Conservation (phyloP, 371 early-diverging fungal species). For the Mucor velutinosus region DNA sequence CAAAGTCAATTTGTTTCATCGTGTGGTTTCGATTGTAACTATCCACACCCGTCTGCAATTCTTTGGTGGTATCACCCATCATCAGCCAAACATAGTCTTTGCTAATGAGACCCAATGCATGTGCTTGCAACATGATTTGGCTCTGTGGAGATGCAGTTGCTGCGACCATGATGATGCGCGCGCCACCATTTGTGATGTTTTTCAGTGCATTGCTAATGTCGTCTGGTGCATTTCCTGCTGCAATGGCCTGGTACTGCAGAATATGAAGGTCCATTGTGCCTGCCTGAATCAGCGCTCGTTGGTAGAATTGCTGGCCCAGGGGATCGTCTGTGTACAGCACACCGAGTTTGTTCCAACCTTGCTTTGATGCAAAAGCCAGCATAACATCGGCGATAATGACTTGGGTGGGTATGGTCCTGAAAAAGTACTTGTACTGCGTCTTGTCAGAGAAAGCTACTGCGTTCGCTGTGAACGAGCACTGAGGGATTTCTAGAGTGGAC, state of each 20-base stretch:
- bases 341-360: conserved; percentile 53
- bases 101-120: conserved; percentile 31
- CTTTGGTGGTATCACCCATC: conserved; percentile 43
- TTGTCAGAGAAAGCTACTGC: conserved; percentile 53
- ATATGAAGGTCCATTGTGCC: conserved; percentile 36
- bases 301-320: conserved; percentile 55
- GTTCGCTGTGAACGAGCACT: conserved; percentile 58
- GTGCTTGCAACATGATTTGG: conserved; percentile 38
- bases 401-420: conserved; percentile 57
- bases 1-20: conserved; percentile 26
- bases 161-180: conserved; percentile 49
- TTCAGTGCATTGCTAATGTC: conserved; percentile 24
- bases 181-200: conserved; percentile 39
- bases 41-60: conserved; percentile 26
- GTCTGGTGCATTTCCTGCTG: conserved; percentile 16
- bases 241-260: conserved; percentile 36
- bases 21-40: conserved; percentile 28
- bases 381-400: conserved; percentile 50
- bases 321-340: conserved; percentile 50
- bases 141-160: conserved; percentile 31
- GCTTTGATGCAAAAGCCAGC: conserved; percentile 39
- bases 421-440: conserved; percentile 51
- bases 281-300: conserved; percentile 43
- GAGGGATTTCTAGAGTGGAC: conserved; percentile 52
- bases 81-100: conserved; percentile 59